Base-by-base conservation (phyloP, 768 basidiomycete genomes). In the Myochromella boudieri region DNA sequence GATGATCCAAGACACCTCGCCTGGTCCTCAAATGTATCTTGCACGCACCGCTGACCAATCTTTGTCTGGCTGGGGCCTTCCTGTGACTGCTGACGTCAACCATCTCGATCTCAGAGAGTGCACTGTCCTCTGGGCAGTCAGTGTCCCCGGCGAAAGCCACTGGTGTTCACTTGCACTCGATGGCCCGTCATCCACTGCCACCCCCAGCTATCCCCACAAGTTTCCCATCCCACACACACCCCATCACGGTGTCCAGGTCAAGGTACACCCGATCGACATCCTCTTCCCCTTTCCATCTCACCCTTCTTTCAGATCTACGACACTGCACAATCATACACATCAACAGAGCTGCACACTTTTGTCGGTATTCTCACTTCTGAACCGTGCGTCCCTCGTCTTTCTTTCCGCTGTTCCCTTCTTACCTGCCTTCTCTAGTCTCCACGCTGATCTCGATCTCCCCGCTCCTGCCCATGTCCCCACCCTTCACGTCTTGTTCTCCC, bases 1-100 rank as follows among this genome's bases (percentile, higher is more conserved):
- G 20, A 88, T 91, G 85, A 72, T 91, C 24, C 91, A 93, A 61
- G 90, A 91, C 59, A 90, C 87, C 2, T 87, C 88, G 2, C 60
- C 77, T 14, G 81, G 85, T 4, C 77, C 80, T 0, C 86, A 91
- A 59, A 70, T 93, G 52, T 92, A 92, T 63, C 68, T 88, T 32
- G 75, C 81, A 2, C 71, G 59, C 32, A 62, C 69, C 20, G 46
- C 58, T 33, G 61, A 68, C 27, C 72, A 69, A 1, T 59, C 57
- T 33, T 80, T 76, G 46, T 87, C 86, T 21, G 90, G 89, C n/a
- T 91, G 90, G 90, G 89, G 87, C 5, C 64, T 87, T 20, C 63
- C 56, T 39, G 75, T 53, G 9, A 47, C 54, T 20, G 53, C 8
- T 8, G 34, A 48, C 15, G 53, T 81, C 29, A 70, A 79, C 33